These are phyloP conservation scores for Amanita rimosa DNA, from an alignment of 768 basidiomycete species.

Conservation along the genomic window DNA sequence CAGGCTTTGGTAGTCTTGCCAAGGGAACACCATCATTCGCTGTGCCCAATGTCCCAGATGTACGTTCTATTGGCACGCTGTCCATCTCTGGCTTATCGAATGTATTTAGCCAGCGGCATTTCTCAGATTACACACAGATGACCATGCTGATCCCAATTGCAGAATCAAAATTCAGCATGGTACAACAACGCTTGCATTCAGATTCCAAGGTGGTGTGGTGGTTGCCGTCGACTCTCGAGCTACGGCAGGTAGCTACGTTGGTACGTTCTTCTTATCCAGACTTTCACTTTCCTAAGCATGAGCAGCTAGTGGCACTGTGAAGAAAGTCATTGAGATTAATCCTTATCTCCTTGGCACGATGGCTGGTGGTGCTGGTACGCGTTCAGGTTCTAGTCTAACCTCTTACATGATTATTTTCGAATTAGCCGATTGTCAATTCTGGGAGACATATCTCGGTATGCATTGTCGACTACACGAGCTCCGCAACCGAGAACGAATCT, in stretches of 20 bases:
- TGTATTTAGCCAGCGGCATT: constrained; percentile 72
- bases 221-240: constrained; percentile 99
- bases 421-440: constrained; percentile 89
- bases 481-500: constrained; percentile 92
- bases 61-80: constrained; percentile 25
- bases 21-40: constrained; percentile 64
- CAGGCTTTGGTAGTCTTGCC: constrained; percentile 68
- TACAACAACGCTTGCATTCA: constrained; percentile 95
- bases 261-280: constrained; percentile 30
- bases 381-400: neutral
- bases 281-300: constrained; percentile 3
- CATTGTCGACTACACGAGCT: constrained; percentile 96
- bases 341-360: constrained; percentile 98
- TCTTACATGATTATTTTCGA: constrained; percentile 1
- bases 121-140: constrained; percentile 88
- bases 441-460: constrained; percentile 99
- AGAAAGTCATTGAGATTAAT: constrained; percentile 99
- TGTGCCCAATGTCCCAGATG: constrained; percentile 67
- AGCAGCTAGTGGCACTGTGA: constrained; percentile 90
- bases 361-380: constrained; percentile 92
- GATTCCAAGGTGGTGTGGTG: constrained; percentile 93
- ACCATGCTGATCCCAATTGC: constrained; percentile 88
- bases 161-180: constrained; percentile 98
- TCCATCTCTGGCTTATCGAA: neutral
- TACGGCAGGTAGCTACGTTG: constrained; percentile 94